These are phyloP conservation scores for Fraxinus cuspidata DNA, from an alignment of 257 asterid genomes.

Conservation along the genomic window DNA sequence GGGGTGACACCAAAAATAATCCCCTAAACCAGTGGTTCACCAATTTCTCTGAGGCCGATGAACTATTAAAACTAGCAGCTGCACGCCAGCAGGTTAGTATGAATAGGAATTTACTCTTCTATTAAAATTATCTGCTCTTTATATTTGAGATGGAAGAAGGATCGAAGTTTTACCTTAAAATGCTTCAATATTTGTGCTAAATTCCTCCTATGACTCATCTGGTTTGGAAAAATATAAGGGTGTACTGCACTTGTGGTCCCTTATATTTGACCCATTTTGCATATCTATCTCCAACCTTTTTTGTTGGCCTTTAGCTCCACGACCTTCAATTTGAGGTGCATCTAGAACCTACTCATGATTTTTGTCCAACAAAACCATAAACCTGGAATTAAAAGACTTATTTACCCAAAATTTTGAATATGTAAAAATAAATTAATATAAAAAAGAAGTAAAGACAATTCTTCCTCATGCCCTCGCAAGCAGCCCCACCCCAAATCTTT, in stretches of 20 bases:
- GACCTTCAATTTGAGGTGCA: not conserved
- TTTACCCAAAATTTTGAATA: not conserved
- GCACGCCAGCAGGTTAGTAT: conserved; percentile 87
- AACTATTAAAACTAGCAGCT: conserved; percentile 84
- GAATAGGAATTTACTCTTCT: conserved; percentile 10
- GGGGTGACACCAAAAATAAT: conserved; percentile 77
- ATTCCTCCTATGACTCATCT: not conserved
- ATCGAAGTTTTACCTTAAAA: not conserved
- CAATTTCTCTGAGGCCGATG: conserved; percentile 90
- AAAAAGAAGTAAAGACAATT: not conserved
- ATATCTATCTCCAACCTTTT: not conserved
- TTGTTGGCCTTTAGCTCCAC: not conserved
- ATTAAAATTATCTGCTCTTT: not conserved
- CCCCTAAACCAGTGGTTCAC: conserved; percentile 79
- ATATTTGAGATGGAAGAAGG: not conserved
- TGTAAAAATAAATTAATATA: not conserved
- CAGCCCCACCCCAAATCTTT: not conserved
- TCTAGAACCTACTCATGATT: not conserved
- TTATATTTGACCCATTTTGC: not conserved
- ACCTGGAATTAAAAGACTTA: not conserved
- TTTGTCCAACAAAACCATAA: not conserved
- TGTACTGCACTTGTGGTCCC: not conserved
- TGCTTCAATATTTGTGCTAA: not conserved
- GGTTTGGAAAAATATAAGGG: not conserved
- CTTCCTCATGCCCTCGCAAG: not conserved